Percentiles rank a stretch among this genome's conserved stretches.
Conservation (phyloP, 768 basidiomycete genomes). For the Sistotremastrum niveocremeum region DNA sequence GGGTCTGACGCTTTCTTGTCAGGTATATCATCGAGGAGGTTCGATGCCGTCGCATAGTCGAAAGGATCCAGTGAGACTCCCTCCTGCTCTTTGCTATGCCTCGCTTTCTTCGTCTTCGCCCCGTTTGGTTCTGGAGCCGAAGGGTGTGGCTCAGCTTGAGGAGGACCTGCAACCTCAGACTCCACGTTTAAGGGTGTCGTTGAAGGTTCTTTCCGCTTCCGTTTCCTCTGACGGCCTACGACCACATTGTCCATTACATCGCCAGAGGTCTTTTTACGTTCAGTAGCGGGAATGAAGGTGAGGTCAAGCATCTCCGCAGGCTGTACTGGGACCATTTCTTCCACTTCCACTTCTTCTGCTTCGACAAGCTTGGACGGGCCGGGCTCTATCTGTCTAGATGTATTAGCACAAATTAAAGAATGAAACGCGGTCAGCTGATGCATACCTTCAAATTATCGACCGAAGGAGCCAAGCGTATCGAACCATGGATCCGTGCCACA, state of each 20-base stretch:
- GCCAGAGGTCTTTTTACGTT: constrained; percentile 27
- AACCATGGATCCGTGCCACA: constrained; percentile 1
- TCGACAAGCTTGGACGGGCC: neutral
- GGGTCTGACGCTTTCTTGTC: constrained; percentile 21
- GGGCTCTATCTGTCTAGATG: constrained; percentile 3
- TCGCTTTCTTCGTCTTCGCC: constrained; percentile 12
- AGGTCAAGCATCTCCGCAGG: constrained; percentile 48
- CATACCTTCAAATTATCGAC: neutral
- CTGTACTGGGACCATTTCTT: constrained; percentile 5
- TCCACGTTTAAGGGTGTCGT: neutral
- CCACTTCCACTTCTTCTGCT: neutral
- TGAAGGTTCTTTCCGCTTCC: constrained; percentile 34
- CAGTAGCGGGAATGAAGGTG: constrained; percentile 59
- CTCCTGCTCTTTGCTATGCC: constrained; percentile 11
- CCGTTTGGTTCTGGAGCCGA: constrained; percentile 1
- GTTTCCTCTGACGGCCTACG: constrained; percentile 52
- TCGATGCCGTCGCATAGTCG: constrained; percentile 56
- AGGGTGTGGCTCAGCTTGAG: no score
- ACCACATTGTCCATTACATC: constrained; percentile 45
- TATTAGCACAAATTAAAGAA: constrained; percentile 15
- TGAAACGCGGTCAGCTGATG: constrained; percentile 5
- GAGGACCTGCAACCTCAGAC: no score
- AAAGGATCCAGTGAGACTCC: constrained; percentile 37
- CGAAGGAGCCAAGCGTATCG: constrained; percentile 3
- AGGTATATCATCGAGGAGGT: constrained; percentile 52